Evolutionary conservation across 805 yeast genomes (phyloP).

Genomic region (Osmozyma mogii): DNA sequence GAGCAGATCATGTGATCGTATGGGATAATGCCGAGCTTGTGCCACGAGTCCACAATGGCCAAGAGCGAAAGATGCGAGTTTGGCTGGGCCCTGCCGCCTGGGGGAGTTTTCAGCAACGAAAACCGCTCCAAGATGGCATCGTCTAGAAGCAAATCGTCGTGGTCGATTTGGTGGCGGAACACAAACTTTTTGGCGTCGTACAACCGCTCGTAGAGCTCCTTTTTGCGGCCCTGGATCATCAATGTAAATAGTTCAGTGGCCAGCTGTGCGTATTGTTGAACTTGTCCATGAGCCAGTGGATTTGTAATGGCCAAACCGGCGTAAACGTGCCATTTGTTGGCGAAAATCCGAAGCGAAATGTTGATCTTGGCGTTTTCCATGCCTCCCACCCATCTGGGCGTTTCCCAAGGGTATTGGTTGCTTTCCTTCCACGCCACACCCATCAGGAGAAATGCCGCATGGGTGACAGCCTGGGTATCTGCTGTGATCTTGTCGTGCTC

Average conservation of each 20-base stretch:
- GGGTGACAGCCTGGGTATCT: slow-evolving; percentile 97
- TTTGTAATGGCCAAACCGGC: slow-evolving; percentile 96
- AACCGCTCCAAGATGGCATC: slow-evolving; percentile 73
- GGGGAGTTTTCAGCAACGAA: slow-evolving; percentile 66
- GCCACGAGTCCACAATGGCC: slow-evolving; percentile 94
- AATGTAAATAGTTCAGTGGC: slow-evolving; percentile 76
- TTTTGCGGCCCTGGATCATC: slow-evolving; percentile 63
- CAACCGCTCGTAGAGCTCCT: slow-evolving; percentile 53
- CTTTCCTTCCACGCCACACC: slow-evolving; percentile 89
- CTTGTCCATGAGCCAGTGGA: slow-evolving; percentile 88
- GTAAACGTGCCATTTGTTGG: slow-evolving; percentile 97
- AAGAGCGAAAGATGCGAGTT: slow-evolving; percentile 85
- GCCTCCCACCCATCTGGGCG: slow-evolving; percentile 84
- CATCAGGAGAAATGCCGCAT: slow-evolving; percentile 95
- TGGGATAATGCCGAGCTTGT: slow-evolving; percentile 74
- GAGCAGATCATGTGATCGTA: slow-evolving; percentile 96
- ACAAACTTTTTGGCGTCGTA: slow-evolving; percentile 64
- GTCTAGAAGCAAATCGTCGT: slow-evolving; percentile 61
- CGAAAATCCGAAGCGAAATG: slow-evolving; percentile 80
- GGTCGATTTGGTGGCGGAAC: slow-evolving; percentile 54
- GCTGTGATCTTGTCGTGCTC: slow-evolving; percentile 96
- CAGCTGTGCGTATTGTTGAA: slow-evolving; percentile 80
- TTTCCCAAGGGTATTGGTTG: slow-evolving; percentile 87
- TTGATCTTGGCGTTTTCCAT: slow-evolving; percentile 93
- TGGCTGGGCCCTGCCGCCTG: slow-evolving; percentile 52